Conservation (phyloP, 805 yeast species). For the Clavispora fructus region DNA sequence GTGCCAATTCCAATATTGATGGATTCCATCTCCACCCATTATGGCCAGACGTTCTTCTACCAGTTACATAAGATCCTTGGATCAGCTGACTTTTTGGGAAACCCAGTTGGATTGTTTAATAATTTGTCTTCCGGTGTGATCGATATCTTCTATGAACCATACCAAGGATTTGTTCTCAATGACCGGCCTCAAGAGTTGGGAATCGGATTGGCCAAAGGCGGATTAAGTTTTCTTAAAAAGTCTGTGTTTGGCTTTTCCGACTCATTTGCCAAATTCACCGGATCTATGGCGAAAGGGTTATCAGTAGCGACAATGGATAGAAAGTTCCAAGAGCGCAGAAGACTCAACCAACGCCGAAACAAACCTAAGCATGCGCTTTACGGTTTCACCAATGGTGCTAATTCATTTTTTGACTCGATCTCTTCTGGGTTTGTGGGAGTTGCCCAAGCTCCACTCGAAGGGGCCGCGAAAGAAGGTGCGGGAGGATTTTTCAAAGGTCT, state of each 20-base stretch:
- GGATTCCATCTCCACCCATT: constrained; percentile 74
- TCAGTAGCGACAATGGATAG: constrained; percentile 86
- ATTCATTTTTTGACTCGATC: constrained; percentile 79
- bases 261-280: constrained; percentile 87
- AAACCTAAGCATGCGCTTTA: constrained; percentile 79
- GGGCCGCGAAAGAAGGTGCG: constrained; percentile 85
- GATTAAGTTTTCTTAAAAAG: constrained; percentile 87
- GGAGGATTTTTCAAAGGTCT: constrained; percentile 89
- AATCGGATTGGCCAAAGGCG: constrained; percentile 93
- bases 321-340: constrained; percentile 75
- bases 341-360: constrained; percentile 69
- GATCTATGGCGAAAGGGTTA: constrained; percentile 90
- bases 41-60: constrained; percentile 85
- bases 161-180: constrained; percentile 88
- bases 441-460: constrained; percentile 86
- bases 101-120: constrained; percentile 95
- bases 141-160: constrained; percentile 96
- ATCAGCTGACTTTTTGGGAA: constrained; percentile 93
- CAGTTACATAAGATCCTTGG: constrained; percentile 92
- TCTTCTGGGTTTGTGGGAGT: constrained; percentile 86
- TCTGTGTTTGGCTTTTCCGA: constrained; percentile 94
- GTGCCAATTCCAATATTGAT: constrained; percentile 74
- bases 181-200: constrained; percentile 96
- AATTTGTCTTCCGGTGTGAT: constrained; percentile 90
- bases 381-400: constrained; percentile 82